A percentile compares a stretch with the other conserved stretches of the same genome.
Conservation (phyloP, 2,329 filamentous ascomycete species). For the Coniochaeta sp. region DNA sequence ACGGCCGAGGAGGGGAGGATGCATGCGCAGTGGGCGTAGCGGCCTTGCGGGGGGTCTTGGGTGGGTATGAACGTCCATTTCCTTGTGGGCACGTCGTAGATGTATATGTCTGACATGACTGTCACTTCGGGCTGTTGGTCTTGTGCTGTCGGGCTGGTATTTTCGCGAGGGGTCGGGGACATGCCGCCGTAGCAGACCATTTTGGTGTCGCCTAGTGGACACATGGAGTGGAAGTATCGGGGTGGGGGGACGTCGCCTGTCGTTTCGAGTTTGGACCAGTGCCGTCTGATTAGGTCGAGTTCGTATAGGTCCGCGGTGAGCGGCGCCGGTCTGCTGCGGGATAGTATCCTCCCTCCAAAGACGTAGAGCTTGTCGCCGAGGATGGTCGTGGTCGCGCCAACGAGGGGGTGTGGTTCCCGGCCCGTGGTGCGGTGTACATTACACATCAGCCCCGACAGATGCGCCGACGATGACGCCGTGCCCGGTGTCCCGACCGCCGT, state of each 20-base stretch:
- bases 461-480: slow-evolving; percentile 43
- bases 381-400: slow-evolving; percentile 92
- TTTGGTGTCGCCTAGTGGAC: slow-evolving; percentile 87
- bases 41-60: slow-evolving; percentile 78
- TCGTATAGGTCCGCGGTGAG: slow-evolving; percentile 91
- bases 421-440: slow-evolving; percentile 82
- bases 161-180: slow-evolving; percentile 64
- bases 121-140: slow-evolving; percentile 79
- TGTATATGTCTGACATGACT: slow-evolving; percentile 97
- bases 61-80: slow-evolving; percentile 82
- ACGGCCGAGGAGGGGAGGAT: slow-evolving; percentile 82
- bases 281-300: slow-evolving; percentile 79
- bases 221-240: slow-evolving; percentile 96
- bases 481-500: slow-evolving; percentile 34
- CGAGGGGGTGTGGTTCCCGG: slow-evolving; percentile 80
- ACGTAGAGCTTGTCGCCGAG: slow-evolving; percentile 94
- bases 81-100: slow-evolving; percentile 78
- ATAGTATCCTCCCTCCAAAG: slow-evolving; percentile 85
- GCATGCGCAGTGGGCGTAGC: slow-evolving; percentile 94
- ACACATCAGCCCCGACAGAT: slow-evolving; percentile 61
- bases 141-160: slow-evolving; percentile 34
- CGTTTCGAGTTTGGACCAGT: slow-evolving; percentile 88
- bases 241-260: slow-evolving; percentile 81
- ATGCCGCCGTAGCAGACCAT: slow-evolving; percentile 97
- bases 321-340: slow-evolving; percentile 69